A percentile compares a stretch with the other conserved stretches of the same genome.
Conservation (phyloP, 2,329 filamentous ascomycete species). For the Cercospora beticola region DNA sequence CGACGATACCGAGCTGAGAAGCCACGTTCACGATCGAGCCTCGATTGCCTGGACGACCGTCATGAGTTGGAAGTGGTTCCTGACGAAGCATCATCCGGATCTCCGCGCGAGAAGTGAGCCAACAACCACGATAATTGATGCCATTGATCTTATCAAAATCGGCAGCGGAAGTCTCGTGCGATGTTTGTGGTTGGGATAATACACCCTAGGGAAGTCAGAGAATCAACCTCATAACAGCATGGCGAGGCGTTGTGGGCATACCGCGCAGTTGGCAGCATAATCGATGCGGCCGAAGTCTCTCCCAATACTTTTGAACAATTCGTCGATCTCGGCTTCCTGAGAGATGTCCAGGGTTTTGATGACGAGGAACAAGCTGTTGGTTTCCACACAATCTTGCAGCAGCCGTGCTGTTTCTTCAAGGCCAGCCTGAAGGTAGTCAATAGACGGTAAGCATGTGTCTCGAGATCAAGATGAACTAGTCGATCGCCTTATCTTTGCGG, state of each 20-base stretch:
- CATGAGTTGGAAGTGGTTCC: conserved; percentile 45
- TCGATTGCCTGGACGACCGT: conserved; percentile 43
- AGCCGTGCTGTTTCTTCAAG: conserved; percentile 39
- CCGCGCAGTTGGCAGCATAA: conserved; percentile 50
- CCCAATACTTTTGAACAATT: conserved; percentile 38
- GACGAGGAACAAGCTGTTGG: conserved; percentile 25
- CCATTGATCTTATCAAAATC: conserved; percentile 48
- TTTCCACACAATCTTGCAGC: conserved; percentile 31
- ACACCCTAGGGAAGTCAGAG: conserved; percentile 35
- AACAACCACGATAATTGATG: conserved; percentile 49
- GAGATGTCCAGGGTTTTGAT: conserved; percentile 40
- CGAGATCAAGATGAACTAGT: background rate
- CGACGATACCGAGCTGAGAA: conserved; percentile 46
- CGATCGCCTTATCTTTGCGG: background rate
- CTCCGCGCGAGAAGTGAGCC: conserved; percentile 48
- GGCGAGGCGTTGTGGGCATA: conserved; percentile 12
- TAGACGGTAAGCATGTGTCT: background rate
- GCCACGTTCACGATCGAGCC: conserved; percentile 51
- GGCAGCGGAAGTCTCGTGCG: conserved; percentile 37
- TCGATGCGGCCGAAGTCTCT: conserved; percentile 45
- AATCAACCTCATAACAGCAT: background rate
- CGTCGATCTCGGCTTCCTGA: conserved; percentile 38
- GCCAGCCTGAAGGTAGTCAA: conserved; percentile 19
- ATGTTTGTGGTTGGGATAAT: conserved; percentile 41
- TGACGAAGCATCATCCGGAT: conserved; percentile 48